These are phyloP conservation scores for Sorghum bicolor DNA, from an alignment of 176 grass and related monocot species.

Conservation along the genomic window DNA sequence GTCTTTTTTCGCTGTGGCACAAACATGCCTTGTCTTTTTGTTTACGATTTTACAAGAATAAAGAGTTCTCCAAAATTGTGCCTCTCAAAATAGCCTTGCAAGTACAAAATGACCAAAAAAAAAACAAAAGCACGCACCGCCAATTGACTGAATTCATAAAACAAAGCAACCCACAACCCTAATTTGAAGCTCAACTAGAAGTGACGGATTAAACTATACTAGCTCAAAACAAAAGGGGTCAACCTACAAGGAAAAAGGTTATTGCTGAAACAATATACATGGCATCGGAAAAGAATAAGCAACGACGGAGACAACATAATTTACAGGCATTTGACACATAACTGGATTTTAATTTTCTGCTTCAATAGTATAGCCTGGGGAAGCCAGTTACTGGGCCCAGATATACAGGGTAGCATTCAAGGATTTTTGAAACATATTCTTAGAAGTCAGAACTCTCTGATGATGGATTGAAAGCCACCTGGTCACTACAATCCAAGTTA, in stretches of 20 bases:
- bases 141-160: neutral
- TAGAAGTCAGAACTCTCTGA: slow-evolving; percentile 28
- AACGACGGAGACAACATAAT: neutral
- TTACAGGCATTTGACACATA: slow-evolving; percentile 7
- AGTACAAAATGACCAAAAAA: neutral
- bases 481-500: slow-evolving; percentile 78
- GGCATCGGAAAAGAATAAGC: neutral
- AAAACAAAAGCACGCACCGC: neutral
- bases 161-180: neutral
- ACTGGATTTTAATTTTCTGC: slow-evolving; percentile 15
- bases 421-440: neutral
- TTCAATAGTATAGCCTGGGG: neutral
- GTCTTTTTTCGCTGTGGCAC: neutral
- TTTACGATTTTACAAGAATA: neutral
- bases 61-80: neutral
- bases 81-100: neutral
- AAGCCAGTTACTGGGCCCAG: slow-evolving; percentile 1
- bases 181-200: neutral
- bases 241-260: neutral
- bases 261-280: neutral
- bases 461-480: slow-evolving; percentile 68
- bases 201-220: neutral
- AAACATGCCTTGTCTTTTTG: neutral
- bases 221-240: neutral
- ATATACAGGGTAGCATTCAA: neutral